Evolutionary conservation across 495 filamentous ascomycete species (phyloP), one percentile per base, ranked within the genome.

Genomic region (Penicillium coffeae): DNA sequence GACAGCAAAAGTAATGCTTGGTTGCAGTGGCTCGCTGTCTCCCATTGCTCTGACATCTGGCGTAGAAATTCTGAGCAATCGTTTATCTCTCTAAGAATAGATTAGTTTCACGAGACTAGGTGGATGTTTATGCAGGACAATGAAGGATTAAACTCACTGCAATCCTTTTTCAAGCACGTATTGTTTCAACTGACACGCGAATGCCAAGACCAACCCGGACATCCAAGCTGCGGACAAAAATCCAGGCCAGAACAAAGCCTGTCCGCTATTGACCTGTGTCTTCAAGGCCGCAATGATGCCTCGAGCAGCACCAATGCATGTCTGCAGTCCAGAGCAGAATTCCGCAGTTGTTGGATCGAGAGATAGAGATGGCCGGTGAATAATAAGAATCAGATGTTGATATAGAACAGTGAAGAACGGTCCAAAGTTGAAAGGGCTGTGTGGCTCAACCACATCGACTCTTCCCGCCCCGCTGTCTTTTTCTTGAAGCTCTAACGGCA

Each of bases 311-410:
- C 63, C 62, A 37, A 71, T 71, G 59, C 69, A 73, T 25, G 64
- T 71, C 42, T 73, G 69, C 20, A 73, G 34, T 2, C 59, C 66
- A 15, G 69, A 73, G 34, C 60, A 64, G 21, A 73, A 73, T 45
- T 68, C 68, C 0, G 69, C 58, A 3, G 62, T 64, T 9, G 56
- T 56, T 0, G 66, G 61, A 15, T 59, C 54, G 18, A 69, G 55
- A 15, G 69, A 71, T 20, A 73, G 47, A 9, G 61, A 66, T 2
- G 69, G 69, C 13, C 69, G 68, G 68, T 85, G 55, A 64, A 86
- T 57, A 73, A 87, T 62, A 79, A 90, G 70, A 69, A 91, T 59
- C 61, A 83, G 71, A 72, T 81, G 63, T 74, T 90, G 69, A 64
- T 92, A 65, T 67, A 84, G 59, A 69, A 90, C 67, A 51, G 85